Percentiles rank a stretch among this genome's conserved stretches.
These are phyloP conservation scores for Penicillium rolfsii DNA, from an alignment of 2,329 filamentous ascomycete species.

Conservation along the genomic window DNA sequence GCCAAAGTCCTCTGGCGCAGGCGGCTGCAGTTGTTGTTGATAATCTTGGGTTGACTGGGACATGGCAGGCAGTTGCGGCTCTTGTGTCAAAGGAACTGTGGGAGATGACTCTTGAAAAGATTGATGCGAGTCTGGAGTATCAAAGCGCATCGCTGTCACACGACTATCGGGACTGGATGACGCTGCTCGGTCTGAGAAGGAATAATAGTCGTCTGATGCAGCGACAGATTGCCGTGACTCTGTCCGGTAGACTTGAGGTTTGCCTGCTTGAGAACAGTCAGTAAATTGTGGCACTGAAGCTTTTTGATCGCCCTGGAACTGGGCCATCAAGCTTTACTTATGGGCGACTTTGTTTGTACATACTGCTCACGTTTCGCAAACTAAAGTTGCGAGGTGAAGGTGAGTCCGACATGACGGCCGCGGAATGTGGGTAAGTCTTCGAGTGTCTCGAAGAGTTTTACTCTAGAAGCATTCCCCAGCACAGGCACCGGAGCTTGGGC, in stretches of 20 bases:
- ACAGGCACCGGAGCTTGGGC: conserved; percentile 14
- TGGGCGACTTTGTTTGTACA: conserved; percentile 13
- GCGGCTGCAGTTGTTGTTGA: conserved; percentile 8
- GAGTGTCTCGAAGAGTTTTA: conserved; percentile 20
- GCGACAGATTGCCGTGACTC: conserved; percentile 52
- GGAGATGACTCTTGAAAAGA: conserved; percentile 37
- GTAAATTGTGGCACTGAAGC: conserved; percentile 7
- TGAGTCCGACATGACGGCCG: conserved; percentile 25
- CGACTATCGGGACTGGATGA: conserved; percentile 45
- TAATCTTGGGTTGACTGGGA: conserved; percentile 8
- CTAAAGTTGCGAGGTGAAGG: conserved; percentile 26
- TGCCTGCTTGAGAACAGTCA: conserved; percentile 41
- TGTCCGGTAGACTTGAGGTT: conserved; percentile 49
- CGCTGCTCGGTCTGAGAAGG: conserved; percentile 45
- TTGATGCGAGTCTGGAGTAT: conserved; percentile 48
- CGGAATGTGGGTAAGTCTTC: conserved; percentile 25
- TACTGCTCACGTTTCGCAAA: conserved; percentile 31
- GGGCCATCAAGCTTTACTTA: background rate
- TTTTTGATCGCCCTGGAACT: background rate
- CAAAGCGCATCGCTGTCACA: conserved; percentile 47
- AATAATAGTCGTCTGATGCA: conserved; percentile 55
- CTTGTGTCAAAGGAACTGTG: conserved; percentile 31
- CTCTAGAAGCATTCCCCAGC: conserved; percentile 29
- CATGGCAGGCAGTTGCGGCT: conserved; percentile 24
- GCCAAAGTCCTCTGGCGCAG: conserved; percentile 10